Evolutionary conservation across 2,329 filamentous ascomycete species (phyloP).

Genomic region (Sclerotinia glacialis): DNA sequence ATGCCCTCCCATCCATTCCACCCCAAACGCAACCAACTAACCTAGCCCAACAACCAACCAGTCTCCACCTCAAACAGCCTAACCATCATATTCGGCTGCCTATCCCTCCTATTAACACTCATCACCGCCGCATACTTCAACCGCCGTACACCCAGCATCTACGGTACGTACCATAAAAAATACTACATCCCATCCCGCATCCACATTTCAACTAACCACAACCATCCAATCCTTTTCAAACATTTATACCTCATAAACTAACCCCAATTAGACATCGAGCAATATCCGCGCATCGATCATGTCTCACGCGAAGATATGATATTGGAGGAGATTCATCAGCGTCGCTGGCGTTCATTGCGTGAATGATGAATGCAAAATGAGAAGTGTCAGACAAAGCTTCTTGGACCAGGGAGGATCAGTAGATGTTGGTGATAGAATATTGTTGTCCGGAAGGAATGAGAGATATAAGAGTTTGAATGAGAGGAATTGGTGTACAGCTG

Average conservation of each 20-base stretch:
- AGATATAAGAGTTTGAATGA: not conserved
- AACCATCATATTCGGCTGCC: too few species aligned
- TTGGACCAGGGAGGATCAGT: slow-evolving; percentile 59
- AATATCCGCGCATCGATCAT: not conserved
- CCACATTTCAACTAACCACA: too few species aligned
- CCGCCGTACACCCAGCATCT: too few species aligned
- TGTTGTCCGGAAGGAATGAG: not conserved
- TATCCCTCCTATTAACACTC: too few species aligned
- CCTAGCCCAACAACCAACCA: too few species aligned
- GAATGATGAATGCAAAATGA: not conserved
- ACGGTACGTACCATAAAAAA: too few species aligned
- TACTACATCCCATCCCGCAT: too few species aligned
- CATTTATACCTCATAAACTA: not conserved
- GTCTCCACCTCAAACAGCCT: too few species aligned
- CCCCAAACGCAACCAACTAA: too few species aligned
- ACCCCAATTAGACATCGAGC: not conserved
- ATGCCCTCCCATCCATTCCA: too few species aligned
- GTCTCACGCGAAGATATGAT: not conserved
- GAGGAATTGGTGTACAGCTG: slow-evolving; percentile 39
- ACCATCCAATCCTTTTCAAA: not conserved
- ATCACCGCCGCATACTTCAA: too few species aligned
- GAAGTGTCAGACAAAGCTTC: too few species aligned
- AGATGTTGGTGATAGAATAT: not conserved
- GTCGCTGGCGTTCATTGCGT: not conserved
- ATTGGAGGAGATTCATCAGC: not conserved